A percentile compares a stretch with the other conserved stretches of the same genome.
Evolutionary conservation across 306 rosid species (phyloP).

Genomic region (Dalbergia cochinchinensis): DNA sequence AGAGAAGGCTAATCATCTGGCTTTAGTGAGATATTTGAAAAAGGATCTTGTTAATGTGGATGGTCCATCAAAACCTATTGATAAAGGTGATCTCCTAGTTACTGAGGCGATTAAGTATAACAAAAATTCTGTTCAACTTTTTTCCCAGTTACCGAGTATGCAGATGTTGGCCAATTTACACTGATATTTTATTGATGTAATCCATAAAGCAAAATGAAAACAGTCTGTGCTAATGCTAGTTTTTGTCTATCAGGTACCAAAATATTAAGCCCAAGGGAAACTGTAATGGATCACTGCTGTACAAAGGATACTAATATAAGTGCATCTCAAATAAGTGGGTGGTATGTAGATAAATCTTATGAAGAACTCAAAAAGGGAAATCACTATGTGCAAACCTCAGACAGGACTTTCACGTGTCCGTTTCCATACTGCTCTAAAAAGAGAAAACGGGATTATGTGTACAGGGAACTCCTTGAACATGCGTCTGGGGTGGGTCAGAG

Average conservation of each 20-base stretch:
- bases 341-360: conserved; percentile 58
- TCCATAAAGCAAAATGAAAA: conserved; percentile 10
- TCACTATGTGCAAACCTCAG: conserved; percentile 63
- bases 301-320: conserved; percentile 59
- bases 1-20: conserved; percentile 88
- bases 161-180: conserved; percentile 27
- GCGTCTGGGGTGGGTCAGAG: conserved; percentile 96
- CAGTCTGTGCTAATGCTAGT: conserved; percentile 14
- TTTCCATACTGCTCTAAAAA: conserved; percentile 88
- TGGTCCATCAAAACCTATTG: conserved; percentile 53
- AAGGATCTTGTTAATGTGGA: conserved; percentile 56
- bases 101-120: conserved; percentile 28
- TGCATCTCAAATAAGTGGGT: conserved; percentile 66
- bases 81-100: conserved; percentile 48
- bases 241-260: conserved; percentile 55
- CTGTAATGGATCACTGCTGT: conserved; percentile 48
- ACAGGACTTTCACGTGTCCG: conserved; percentile 73
- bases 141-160: conserved; percentile 6
- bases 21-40: conserved; percentile 76
- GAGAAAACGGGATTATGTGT: conserved; percentile 69
- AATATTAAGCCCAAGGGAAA: conserved; percentile 48
- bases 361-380: conserved; percentile 75
- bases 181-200: conserved; percentile 25
- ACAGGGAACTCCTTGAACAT: conserved; percentile 83
- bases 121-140: conserved; percentile 16